Evolutionary conservation across 2,329 filamentous ascomycete species (phyloP), one percentile per base, ranked within the genome.

Genomic region (Neodidymelliopsis sp.): DNA sequence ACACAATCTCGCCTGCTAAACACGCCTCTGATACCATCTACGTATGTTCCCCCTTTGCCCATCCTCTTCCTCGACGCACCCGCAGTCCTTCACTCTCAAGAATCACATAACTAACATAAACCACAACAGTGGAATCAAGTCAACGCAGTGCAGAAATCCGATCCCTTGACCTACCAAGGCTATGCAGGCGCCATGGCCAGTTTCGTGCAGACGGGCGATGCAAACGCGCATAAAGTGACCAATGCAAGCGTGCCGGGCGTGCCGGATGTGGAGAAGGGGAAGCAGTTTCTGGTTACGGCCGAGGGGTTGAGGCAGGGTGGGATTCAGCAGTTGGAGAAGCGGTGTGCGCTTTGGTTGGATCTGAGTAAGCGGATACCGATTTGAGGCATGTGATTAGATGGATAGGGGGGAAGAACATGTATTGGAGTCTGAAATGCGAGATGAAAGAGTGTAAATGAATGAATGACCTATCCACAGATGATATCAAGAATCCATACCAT

Each of bases 121-220:
- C n/a, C n/a, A 20, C 6, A 1, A 13, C 25, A 72, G 71, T 87
- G 83, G 83, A 82, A 86, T 57, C 74, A 73, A 24, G 64, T 84
- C 57, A 82, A 82, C 49, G 44, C 74, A 0, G 67, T 82, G 2
- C 84, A 86, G 50, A 62, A 77, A 46, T 72, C 76, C 0, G 76
- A 86, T 51, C 74, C 78, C 0, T 53, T 81, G 1, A 80, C 81
- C 5, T 87, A 86, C 52, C 53, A 79, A 13, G 83, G 81, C 9
- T 86, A 79, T 52, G 67, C 79, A 1, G 84, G 84, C 4, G 82
- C 83, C 0, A 79, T 86, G 60, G 83, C 81, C 0, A 82, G 79
- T 18, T 86, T 85, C 65, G 80, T 86, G 49, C 76, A 81, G 63
- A 83, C 80, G 0, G 82, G 81, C 0, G 77, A 85, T 63, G 82